phyloP scores from a whole-genome alignment of 2,329 filamentous ascomycete genomes.

The Sporothrix variecibatus region DNA sequence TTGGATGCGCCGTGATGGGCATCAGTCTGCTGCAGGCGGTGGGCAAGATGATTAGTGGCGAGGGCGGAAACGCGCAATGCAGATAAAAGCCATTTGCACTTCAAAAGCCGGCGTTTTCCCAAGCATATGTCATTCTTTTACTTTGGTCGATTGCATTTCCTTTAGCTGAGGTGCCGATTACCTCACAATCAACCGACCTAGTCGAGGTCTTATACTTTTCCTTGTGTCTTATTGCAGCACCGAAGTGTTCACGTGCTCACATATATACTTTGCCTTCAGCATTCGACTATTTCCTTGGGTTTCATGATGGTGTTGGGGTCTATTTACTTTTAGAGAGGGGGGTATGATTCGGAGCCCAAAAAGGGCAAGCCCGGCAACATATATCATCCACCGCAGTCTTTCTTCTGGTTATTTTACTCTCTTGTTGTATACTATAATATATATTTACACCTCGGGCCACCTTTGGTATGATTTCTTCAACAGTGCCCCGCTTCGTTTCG shows the following conservation, averaged over 20 bases:
- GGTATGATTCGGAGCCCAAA: neutral
- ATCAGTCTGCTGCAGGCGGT: constrained; percentile 76
- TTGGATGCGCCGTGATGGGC: constrained; percentile 77
- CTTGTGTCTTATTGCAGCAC: neutral
- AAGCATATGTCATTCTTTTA: neutral
- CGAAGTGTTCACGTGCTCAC: constrained; percentile 16
- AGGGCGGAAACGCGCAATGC: constrained; percentile 26
- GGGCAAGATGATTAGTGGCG: constrained; percentile 60
- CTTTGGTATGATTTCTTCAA: neutral
- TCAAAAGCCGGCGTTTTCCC: neutral
- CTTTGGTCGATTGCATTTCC: neutral
- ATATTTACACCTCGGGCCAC: neutral
- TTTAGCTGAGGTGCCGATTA: neutral
- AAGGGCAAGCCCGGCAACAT: neutral
- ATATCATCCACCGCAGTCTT: neutral
- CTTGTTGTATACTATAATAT: neutral
- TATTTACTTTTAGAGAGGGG: neutral
- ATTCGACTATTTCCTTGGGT: neutral
- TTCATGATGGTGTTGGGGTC: neutral
- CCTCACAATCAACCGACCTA: neutral
- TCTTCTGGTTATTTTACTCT: neutral
- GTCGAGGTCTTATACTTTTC: neutral
- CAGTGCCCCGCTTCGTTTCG: neutral
- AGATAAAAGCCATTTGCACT: constrained; percentile 8
- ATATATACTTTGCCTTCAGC: neutral